These are phyloP conservation scores for Tricholoma terreum DNA, from an alignment of 768 basidiomycete species.

Conservation along the genomic window DNA sequence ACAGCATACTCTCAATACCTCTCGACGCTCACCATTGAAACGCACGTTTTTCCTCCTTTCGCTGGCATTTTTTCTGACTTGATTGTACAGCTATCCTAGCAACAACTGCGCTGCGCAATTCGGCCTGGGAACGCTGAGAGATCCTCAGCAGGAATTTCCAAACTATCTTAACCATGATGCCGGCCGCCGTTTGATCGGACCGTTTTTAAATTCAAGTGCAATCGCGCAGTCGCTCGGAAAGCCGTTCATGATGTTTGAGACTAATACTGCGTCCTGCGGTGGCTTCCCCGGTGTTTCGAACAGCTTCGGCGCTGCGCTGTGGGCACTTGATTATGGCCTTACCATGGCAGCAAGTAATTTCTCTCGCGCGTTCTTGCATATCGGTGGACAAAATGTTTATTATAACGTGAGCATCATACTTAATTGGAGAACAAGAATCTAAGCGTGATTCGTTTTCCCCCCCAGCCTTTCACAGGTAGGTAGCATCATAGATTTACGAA, in stretches of 20 bases:
- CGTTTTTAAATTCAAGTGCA: conserved; percentile 50
- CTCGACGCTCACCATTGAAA: conserved; percentile 52
- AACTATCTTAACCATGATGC: conserved; percentile 63
- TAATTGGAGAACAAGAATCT: neutral
- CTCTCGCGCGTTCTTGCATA: conserved; percentile 47
- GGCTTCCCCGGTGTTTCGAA: conserved; percentile 64
- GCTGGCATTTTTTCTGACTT: conserved; percentile 21
- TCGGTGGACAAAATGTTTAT: conserved; percentile 61
- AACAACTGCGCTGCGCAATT: conserved; percentile 61
- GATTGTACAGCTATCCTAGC: conserved; percentile 45
- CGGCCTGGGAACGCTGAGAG: conserved; percentile 35
- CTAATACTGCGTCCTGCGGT: conserved; percentile 68
- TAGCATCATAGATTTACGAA: conserved; percentile 7
- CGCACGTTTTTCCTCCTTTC: conserved; percentile 34
- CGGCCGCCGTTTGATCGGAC: conserved; percentile 43
- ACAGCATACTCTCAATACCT: conserved; percentile 37
- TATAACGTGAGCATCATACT: conserved; percentile 52
- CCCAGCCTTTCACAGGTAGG: conserved; percentile 56
- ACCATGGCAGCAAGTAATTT: conserved; percentile 57
- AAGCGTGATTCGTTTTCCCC: conserved; percentile 42
- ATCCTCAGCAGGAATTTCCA: conserved; percentile 50
- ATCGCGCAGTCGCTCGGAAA: conserved; percentile 41
- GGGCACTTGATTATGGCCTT: conserved; percentile 60
- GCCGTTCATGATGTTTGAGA: conserved; percentile 65
- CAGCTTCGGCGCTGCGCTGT: conserved; percentile 60